Conservation (phyloP, 1,284 basidiomycete species). For the Cryptococcus wingfieldii region DNA sequence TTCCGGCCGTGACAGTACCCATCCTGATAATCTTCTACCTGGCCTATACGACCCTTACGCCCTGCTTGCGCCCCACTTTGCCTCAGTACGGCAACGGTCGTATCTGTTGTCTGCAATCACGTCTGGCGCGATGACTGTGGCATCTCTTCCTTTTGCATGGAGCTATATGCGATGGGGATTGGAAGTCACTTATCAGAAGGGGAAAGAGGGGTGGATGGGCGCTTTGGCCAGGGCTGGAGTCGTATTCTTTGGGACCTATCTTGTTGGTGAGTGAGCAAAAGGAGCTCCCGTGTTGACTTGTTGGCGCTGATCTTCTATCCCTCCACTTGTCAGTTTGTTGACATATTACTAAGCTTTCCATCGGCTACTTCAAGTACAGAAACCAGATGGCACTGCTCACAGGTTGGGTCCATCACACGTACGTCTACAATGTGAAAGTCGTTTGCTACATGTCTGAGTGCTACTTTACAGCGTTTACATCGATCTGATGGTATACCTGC, state of each 20-base stretch:
- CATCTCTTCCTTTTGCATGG: conserved; percentile 53
- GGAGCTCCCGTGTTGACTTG: neutral
- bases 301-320: neutral
- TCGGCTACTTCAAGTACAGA: conserved; percentile 37
- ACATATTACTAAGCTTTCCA: conserved; percentile 22
- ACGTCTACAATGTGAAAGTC: conserved; percentile 3
- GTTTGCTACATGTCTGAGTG: neutral
- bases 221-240: conserved; percentile 24
- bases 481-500: conserved; percentile 52
- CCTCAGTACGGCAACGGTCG: conserved; percentile 52
- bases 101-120: conserved; percentile 57
- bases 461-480: conserved; percentile 50
- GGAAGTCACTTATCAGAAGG: conserved; percentile 13
- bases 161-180: conserved; percentile 47
- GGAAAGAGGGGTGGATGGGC: conserved; percentile 27
- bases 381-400: conserved; percentile 54
- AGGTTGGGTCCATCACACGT: conserved; percentile 60
- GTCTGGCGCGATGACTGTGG: conserved; percentile 52
- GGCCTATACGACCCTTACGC: conserved; percentile 47
- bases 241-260: conserved; percentile 42
- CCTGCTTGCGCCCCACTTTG: conserved; percentile 43
- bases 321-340: neutral
- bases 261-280: conserved; percentile 32
- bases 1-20: no score
- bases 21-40: conserved; percentile 13